Percentiles rank a stretch among this genome's conserved stretches.
These are phyloP conservation scores for Xylaria sp. DNA, from an alignment of 2,329 filamentous ascomycete species.

Conservation along the genomic window DNA sequence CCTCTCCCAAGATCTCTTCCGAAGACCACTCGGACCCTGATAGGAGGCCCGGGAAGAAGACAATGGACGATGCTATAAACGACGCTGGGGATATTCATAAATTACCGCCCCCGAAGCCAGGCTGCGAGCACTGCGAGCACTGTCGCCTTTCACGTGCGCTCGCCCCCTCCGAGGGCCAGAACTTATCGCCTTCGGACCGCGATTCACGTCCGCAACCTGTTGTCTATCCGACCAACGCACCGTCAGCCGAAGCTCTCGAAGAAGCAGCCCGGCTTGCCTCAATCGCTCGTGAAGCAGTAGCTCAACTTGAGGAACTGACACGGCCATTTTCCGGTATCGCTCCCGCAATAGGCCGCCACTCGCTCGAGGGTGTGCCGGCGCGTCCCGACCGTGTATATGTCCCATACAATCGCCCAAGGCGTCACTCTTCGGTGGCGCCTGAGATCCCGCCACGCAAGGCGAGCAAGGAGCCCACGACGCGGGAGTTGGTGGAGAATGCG, in stretches of 20 bases:
- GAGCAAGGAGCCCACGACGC: conserved; percentile 22
- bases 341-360: not conserved
- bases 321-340: conserved; percentile 18
- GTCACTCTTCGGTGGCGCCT: conserved; percentile 10
- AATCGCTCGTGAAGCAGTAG: conserved; percentile 29
- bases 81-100: not conserved
- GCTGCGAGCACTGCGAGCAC: conserved; percentile 34
- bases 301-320: conserved; percentile 31
- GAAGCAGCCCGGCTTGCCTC: conserved; percentile 31
- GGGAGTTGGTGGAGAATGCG: conserved; percentile 29
- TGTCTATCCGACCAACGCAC: not conserved
- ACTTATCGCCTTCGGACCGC: conserved; percentile 2
- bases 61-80: not conserved
- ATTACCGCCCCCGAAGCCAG: not conserved
- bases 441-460: conserved; percentile 7
- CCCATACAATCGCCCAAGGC: not conserved
- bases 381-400: conserved; percentile 9
- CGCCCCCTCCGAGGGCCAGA: conserved; percentile 13
- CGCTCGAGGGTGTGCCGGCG: conserved; percentile 1
- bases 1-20: conserved; percentile 3
- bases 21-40: conserved; percentile 2
- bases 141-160: conserved; percentile 28
- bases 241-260: conserved; percentile 23
- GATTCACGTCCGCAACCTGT: not conserved
- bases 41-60: conserved; percentile 13